phyloP scores from a whole-genome alignment of 257 asterid species.

The Ajuga chamaepitys region DNA sequence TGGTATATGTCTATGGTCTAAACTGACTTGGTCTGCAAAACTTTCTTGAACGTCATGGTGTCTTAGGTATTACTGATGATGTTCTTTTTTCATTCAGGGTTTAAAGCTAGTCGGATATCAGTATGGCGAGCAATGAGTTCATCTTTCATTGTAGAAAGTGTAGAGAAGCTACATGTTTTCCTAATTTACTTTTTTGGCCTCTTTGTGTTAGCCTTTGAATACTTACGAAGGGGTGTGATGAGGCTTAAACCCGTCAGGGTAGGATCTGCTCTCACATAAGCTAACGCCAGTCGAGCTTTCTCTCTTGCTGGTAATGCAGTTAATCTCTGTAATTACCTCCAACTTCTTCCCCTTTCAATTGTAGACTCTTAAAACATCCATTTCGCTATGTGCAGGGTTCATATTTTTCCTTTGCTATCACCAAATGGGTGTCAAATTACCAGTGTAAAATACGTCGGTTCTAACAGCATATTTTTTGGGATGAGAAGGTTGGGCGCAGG shows the following conservation, averaged over 20 bases:
- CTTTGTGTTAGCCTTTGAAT: constrained; percentile 41
- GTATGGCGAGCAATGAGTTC: constrained; percentile 34
- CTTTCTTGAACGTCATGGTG: background rate
- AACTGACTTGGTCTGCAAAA: no score
- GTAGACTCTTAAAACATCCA: background rate
- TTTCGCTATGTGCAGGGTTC: constrained; percentile 26
- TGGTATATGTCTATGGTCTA: background rate
- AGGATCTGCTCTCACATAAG: constrained; percentile 52
- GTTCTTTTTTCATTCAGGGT: constrained; percentile 38
- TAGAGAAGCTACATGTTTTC: constrained; percentile 47
- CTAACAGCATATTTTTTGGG: background rate
- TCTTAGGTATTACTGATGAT: background rate
- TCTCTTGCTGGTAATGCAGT: constrained; percentile 31
- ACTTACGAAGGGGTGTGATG: constrained; percentile 42
- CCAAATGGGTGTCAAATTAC: background rate
- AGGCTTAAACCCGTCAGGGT: constrained; percentile 66
- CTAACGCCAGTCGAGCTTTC: constrained; percentile 18
- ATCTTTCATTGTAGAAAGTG: constrained; percentile 30
- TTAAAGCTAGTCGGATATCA: constrained; percentile 30
- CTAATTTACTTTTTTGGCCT: constrained; percentile 49
- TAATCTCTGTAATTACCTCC: background rate
- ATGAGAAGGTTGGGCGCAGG: constrained; percentile 3
- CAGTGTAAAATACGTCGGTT: background rate
- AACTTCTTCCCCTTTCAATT: background rate
- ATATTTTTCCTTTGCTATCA: background rate